Conservation (phyloP, 129 eudicot species). For the Centaurea solstitialis region DNA sequence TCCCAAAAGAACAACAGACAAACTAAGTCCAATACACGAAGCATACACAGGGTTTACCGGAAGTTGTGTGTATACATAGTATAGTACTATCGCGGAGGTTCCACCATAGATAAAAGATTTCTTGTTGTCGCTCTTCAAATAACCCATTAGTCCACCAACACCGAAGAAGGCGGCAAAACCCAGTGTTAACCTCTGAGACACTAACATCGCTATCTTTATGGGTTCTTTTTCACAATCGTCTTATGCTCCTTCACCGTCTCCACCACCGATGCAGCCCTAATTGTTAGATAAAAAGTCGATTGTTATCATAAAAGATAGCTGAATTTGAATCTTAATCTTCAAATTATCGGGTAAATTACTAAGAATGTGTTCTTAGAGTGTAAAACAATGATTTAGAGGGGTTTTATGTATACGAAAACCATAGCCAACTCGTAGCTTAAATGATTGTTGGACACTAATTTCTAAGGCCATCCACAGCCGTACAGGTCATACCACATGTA, state of each 20-base stretch:
- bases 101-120: conserved; percentile 77
- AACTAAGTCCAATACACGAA: conserved; percentile 74
- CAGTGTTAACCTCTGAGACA: conserved; percentile 86
- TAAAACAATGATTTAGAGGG: too few relatives aligned
- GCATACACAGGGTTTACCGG: conserved; percentile 72
- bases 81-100: conserved; percentile 52
- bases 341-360: too few relatives aligned
- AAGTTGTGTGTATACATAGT: conserved; percentile 62
- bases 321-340: too few relatives aligned
- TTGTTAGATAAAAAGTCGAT: conserved; percentile 3
- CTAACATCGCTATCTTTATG: conserved; percentile 58
- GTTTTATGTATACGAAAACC: too few relatives aligned
- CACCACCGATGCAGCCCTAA: conserved; percentile 40
- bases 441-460: too few relatives aligned
- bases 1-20: conserved; percentile 77
- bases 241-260: conserved; percentile 42
- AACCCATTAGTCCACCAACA: conserved; percentile 75
- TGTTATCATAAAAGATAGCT: neutral
- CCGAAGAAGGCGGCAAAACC: conserved; percentile 85
- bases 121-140: conserved; percentile 75
- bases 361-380: too few relatives aligned
- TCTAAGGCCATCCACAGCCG: too few relatives aligned
- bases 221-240: conserved; percentile 45
- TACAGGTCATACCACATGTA: too few relatives aligned
- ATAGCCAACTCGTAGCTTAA: too few relatives aligned